These are phyloP conservation scores for Ramaria sp. DNA, from an alignment of 768 basidiomycete species.

Conservation along the genomic window DNA sequence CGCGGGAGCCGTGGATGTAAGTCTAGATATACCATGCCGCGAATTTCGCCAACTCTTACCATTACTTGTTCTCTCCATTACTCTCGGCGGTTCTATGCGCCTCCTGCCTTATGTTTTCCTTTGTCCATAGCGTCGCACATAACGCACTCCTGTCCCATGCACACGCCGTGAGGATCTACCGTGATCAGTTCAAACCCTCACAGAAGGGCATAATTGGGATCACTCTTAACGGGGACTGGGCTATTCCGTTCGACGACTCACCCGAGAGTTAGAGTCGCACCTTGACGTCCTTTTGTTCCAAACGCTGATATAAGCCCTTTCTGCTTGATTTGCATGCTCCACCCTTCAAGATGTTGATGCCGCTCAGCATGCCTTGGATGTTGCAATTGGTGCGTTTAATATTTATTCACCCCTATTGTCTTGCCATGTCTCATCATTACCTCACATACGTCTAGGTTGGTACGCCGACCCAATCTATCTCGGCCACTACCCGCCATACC, in stretches of 20 bases:
- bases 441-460: slow-evolving; percentile 17
- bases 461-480: slow-evolving; percentile 58
- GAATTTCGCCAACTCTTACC: background rate
- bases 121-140: slow-evolving; percentile 44
- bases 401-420: background rate
- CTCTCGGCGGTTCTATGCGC: slow-evolving; percentile 16
- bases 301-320: background rate
- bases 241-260: slow-evolving; percentile 58
- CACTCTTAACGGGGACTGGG: slow-evolving; percentile 69
- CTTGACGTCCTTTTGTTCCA: background rate
- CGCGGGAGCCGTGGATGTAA: slow-evolving; percentile 62
- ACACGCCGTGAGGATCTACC: slow-evolving; percentile 52
- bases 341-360: slow-evolving; percentile 44
- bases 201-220: slow-evolving; percentile 70
- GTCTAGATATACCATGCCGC: slow-evolving; percentile 17
- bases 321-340: background rate
- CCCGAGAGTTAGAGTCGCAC: slow-evolving; percentile 45
- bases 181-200: slow-evolving; percentile 47
- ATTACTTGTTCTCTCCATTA: slow-evolving; percentile 4
- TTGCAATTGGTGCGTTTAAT: slow-evolving; percentile 43
- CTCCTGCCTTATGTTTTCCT: slow-evolving; percentile 9
- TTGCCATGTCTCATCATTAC: background rate
- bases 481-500: slow-evolving; percentile 48
- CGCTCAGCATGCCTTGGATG: slow-evolving; percentile 62
- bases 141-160: slow-evolving; percentile 61